Base-by-base conservation (phyloP, 75 land plant genomes). In the Adiantum capillusveneris region DNA sequence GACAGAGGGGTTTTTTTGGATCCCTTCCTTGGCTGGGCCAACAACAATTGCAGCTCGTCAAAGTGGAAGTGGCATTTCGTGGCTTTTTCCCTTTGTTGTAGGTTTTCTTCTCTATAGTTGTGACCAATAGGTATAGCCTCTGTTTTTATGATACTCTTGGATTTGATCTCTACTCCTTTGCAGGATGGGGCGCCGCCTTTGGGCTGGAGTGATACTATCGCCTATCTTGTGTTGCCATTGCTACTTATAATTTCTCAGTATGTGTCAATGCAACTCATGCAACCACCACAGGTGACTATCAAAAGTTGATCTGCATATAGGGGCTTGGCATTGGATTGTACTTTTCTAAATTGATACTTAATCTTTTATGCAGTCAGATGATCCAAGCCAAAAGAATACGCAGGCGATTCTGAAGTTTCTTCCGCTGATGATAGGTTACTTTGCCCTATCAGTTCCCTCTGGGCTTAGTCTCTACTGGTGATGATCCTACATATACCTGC, bases 111-210 rank as follows among this genome's bases (percentile, higher is more conserved):
- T 34, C 7, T 34, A 34, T 9, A 5, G 9, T 34, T 34, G 37
- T 5, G 9, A 34, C 37, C 9, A n/a, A n/a, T n/a, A n/a, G n/a
- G n/a, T 20, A 11, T 9, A 52, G 25, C 54, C 20, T 20, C 9
- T 11, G 11, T 28, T 56, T 29, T 3, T 56, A 56, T 26, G 34
- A 28, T 31, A 6, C 21, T 31, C 37, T 9, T 34, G 9, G 3
- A 34, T 9, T 5, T 34, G 37, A 9, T 34, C 37, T 69, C 2
- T 11, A 30, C 37, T 46, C 45, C 57, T 44, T 51, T 76, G 46
- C 79, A 93, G 98, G 96, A 93, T 65, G 98, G 98, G 20, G 81
- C 82, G 63, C 98, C 98, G 64, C 98, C 98, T 34, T 53, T 93
- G 36, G 98, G 98, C 12, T 93, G 98, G 98, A 52, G 64, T 13